Evolutionary conservation across 2,329 filamentous ascomycete species (phyloP).

Genomic region (Microsporum audouinii): DNA sequence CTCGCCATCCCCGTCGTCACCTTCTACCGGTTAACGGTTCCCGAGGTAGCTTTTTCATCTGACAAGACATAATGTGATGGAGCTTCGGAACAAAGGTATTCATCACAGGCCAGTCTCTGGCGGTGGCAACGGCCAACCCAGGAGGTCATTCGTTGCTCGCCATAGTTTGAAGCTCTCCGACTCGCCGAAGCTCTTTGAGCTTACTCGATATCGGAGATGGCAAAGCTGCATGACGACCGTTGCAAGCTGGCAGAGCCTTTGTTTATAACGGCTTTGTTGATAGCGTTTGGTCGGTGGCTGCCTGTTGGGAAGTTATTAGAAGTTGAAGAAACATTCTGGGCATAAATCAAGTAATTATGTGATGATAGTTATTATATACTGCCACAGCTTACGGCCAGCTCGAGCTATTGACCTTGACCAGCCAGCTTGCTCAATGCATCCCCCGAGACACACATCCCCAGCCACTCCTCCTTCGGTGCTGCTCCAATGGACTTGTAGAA

Average conservation of each 20-base stretch:
- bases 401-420: conserved; percentile 18
- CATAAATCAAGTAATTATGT: too few species aligned
- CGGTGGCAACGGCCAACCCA: conserved; percentile 1
- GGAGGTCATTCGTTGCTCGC: conserved; percentile 51
- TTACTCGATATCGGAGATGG: conserved; percentile 21
- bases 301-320: too few species aligned
- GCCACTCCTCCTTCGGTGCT: conserved; percentile 37
- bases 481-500: conserved; percentile 56
- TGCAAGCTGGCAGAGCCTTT: too few species aligned
- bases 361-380: too few species aligned
- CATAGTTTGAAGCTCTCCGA: conserved; percentile 52
- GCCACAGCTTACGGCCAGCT: too few species aligned
- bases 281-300: too few species aligned
- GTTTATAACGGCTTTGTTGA: too few species aligned
- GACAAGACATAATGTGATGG: too few species aligned
- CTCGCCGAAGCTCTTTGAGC: conserved; percentile 51
- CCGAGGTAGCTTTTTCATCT: background rate
- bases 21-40: background rate
- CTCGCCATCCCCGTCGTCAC: background rate
- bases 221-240: background rate
- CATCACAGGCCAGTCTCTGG: background rate
- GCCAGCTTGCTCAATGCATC: conserved; percentile 34
- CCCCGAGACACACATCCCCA: conserved; percentile 41
- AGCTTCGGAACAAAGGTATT: background rate
- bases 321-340: too few species aligned